Conservation (phyloP, 208 protist species). For the Phytomonas sp. region DNA sequence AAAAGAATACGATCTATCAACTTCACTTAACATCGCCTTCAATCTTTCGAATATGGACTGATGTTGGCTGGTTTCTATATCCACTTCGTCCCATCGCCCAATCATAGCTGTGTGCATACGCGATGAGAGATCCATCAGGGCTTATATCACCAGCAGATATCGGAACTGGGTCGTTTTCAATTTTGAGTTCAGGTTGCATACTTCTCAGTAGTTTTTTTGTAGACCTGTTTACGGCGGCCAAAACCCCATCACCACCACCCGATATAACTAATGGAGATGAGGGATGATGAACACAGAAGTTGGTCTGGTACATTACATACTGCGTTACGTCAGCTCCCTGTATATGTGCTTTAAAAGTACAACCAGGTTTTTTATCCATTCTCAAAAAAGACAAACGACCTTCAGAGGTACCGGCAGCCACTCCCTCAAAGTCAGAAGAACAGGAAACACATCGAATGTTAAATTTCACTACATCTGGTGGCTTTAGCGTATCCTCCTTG, state of each 20-base stretch:
- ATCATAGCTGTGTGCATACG: constrained; percentile 80
- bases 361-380: constrained; percentile 26
- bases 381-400: constrained; percentile 56
- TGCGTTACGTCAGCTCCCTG: constrained; percentile 19
- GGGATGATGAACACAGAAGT: constrained; percentile 67
- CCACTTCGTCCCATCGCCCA: constrained; percentile 70
- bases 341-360: constrained; percentile 69
- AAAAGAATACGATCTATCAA: constrained; percentile 12
- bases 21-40: constrained; percentile 1
- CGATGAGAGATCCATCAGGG: constrained; percentile 42
- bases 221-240: constrained; percentile 33
- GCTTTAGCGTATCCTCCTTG: constrained; percentile 39
- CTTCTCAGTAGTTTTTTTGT: constrained; percentile 27
- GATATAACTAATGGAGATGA: constrained; percentile 29
- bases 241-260: constrained; percentile 60
- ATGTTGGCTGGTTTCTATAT: constrained; percentile 40
- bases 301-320: constrained; percentile 54
- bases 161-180: constrained; percentile 37
- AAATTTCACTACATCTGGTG: constrained; percentile 53
- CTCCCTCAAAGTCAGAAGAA: constrained; percentile 46
- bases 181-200: constrained; percentile 19
- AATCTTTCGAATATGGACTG: constrained; percentile 26
- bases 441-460: constrained; percentile 60
- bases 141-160: constrained; percentile 71
- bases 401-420: constrained; percentile 63